phyloP scores from a whole-genome alignment of 495 filamentous ascomycete genomes.

The Neurospora intermedia region DNA sequence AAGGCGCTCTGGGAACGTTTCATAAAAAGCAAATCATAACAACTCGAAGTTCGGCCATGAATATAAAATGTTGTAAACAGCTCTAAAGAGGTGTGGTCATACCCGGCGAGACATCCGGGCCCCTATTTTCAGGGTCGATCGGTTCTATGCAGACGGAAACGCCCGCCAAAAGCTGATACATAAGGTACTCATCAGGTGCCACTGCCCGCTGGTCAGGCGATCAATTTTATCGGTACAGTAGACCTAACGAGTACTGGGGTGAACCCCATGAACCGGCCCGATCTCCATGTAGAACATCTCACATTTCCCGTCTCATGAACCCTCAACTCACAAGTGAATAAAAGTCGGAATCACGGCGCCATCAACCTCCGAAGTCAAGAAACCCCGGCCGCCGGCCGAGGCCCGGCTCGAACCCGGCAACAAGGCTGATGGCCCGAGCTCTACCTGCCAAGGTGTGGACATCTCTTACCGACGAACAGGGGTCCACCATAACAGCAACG shows the following conservation, averaged over 20 bases:
- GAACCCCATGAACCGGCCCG: neutral
- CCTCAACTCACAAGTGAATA: neutral
- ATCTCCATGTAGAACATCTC: neutral
- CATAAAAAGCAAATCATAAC: neutral
- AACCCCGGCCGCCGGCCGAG: neutral
- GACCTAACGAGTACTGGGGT: neutral
- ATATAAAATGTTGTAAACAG: neutral
- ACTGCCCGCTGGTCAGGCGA: no score
- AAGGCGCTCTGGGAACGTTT: neutral
- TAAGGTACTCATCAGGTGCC: neutral
- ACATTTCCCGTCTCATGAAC: neutral
- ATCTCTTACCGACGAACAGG: constrained; percentile 6
- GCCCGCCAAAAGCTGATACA: neutral
- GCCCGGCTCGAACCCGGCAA: neutral
- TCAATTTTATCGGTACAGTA: no score
- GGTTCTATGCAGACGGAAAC: neutral
- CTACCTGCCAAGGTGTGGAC: neutral
- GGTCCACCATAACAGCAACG: constrained; percentile 24
- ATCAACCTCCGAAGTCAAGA: neutral
- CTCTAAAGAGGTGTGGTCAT: neutral
- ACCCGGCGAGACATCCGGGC: neutral
- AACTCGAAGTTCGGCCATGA: neutral
- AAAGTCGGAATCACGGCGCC: neutral
- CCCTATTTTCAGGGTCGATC: neutral
- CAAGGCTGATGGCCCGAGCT: neutral